Conservation (phyloP, 1,284 basidiomycete species). For the Cronartium quercuum region DNA sequence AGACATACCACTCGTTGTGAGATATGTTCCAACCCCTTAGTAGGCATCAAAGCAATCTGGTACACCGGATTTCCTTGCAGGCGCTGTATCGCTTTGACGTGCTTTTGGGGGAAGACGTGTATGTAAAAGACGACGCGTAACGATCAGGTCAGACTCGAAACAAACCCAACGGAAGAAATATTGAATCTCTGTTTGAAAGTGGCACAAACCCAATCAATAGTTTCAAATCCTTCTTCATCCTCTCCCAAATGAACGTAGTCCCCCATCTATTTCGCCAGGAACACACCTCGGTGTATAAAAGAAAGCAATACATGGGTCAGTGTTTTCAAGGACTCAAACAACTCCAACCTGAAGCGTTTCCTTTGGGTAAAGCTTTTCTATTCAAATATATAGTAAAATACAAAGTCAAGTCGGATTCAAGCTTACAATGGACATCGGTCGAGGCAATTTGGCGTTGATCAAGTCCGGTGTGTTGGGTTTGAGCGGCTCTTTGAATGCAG, state of each 20-base stretch:
- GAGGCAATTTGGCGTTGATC: slow-evolving; percentile 31
- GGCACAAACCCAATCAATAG: slow-evolving; percentile 21
- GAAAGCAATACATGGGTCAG: neutral
- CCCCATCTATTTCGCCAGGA: slow-evolving; percentile 11
- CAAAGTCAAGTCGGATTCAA: neutral
- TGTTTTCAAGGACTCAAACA: neutral
- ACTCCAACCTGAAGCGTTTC: neutral
- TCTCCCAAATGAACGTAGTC: slow-evolving; percentile 16
- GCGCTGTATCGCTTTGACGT: slow-evolving; percentile 4
- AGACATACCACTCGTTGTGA: slow-evolving; percentile 8
- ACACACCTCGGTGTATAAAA: neutral
- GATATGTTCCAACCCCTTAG: slow-evolving; percentile 8
- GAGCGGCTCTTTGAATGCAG: slow-evolving; percentile 23
- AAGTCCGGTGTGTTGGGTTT: slow-evolving; percentile 24
- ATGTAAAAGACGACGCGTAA: neutral
- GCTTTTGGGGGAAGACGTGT: neutral
- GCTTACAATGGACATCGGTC: slow-evolving; percentile 33
- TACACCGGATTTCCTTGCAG: slow-evolving; percentile 33
- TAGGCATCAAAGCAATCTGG: slow-evolving; percentile 29
- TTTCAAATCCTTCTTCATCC: slow-evolving; percentile 15
- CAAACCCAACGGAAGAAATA: neutral
- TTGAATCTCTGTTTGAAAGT: too few relatives aligned
- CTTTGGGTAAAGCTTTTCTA: neutral
- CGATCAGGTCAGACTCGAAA: neutral
- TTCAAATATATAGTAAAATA: neutral